These are phyloP conservation scores for Heliophila coronopifolia DNA, from an alignment of 441 rosid genomes.

Conservation along the genomic window DNA sequence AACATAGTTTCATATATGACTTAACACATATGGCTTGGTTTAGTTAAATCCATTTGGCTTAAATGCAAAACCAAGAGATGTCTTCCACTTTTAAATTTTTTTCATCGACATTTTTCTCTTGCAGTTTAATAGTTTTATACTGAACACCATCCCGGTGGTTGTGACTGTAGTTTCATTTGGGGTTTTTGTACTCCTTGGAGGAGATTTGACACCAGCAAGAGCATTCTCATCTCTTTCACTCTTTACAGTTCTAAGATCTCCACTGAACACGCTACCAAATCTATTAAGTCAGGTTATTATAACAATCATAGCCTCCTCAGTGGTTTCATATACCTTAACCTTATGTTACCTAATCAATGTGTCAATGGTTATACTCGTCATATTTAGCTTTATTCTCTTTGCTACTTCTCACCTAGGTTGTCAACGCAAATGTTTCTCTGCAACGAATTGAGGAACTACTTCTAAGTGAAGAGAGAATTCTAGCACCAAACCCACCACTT, in stretches of 20 bases:
- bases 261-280: conserved; percentile 81
- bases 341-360: background rate
- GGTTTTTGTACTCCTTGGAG: conserved; percentile 82
- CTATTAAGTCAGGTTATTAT: conserved; percentile 71
- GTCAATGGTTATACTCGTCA: background rate
- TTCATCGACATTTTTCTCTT: conserved; percentile 24
- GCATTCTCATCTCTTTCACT: conserved; percentile 97
- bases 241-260: conserved; percentile 69
- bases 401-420: conserved; percentile 49
- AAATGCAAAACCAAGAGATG: background rate
- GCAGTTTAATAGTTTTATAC: conserved; percentile 81
- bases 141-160: conserved; percentile 84
- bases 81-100: background rate
- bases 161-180: conserved; percentile 92
- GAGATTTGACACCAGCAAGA: conserved; percentile 88
- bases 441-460: conserved; percentile 88
- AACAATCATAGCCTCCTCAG: background rate
- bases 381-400: conserved; percentile 12
- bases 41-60: background rate
- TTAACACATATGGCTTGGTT: background rate
- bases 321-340: conserved; percentile 14
- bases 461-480: conserved; percentile 76
- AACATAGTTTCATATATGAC: background rate
- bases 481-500: conserved; percentile 75
- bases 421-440: conserved; percentile 79